Percentiles rank a stretch among this genome's conserved stretches.
phyloP scores from a whole-genome alignment of 768 basidiomycete species.

The Rhodotorula paludigena region DNA sequence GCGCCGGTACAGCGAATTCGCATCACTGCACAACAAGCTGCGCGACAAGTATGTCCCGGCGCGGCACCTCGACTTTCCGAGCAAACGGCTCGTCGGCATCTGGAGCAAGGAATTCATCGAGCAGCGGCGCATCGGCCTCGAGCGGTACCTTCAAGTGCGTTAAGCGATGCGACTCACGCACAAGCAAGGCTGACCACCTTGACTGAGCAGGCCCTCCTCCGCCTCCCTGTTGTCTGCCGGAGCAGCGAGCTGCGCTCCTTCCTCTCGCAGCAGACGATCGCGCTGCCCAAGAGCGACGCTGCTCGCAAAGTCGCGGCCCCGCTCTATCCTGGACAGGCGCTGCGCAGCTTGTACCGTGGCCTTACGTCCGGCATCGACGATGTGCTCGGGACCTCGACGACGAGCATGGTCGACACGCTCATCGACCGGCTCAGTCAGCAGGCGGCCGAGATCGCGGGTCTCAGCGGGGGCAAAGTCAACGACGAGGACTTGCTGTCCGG shows the following conservation, averaged over 20 bases:
- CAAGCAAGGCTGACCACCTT: background rate
- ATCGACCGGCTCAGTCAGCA: constrained; percentile 83
- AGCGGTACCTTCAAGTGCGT: constrained; percentile 83
- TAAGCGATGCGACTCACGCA: constrained; percentile 7
- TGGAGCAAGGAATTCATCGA: constrained; percentile 80
- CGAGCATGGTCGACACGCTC: constrained; percentile 88
- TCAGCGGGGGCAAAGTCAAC: constrained; percentile 68
- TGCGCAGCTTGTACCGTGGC: constrained; percentile 81
- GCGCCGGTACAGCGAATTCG: constrained; percentile 90
- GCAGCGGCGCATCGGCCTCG: constrained; percentile 66
- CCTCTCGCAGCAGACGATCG: constrained; percentile 59
- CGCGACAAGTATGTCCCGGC: constrained; percentile 67
- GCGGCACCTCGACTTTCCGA: constrained; percentile 77
- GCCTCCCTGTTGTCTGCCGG: constrained; percentile 69
- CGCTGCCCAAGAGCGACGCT: constrained; percentile 21
- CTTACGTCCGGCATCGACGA: constrained; percentile 95
- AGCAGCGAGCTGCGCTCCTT: constrained; percentile 76
- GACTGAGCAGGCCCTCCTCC: constrained; percentile 60
- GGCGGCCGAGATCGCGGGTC: constrained; percentile 80
- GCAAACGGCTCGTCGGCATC: constrained; percentile 83
- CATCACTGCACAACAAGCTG: constrained; percentile 77
- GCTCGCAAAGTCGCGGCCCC: background rate
- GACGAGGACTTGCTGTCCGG: constrained; percentile 69
- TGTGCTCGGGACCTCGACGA: constrained; percentile 63
- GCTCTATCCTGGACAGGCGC: constrained; percentile 61